Evolutionary conservation across 2,329 filamentous ascomycete genomes (phyloP), one percentile per base, ranked within the genome.

Genomic region (Pyrenophora seminiperda): DNA sequence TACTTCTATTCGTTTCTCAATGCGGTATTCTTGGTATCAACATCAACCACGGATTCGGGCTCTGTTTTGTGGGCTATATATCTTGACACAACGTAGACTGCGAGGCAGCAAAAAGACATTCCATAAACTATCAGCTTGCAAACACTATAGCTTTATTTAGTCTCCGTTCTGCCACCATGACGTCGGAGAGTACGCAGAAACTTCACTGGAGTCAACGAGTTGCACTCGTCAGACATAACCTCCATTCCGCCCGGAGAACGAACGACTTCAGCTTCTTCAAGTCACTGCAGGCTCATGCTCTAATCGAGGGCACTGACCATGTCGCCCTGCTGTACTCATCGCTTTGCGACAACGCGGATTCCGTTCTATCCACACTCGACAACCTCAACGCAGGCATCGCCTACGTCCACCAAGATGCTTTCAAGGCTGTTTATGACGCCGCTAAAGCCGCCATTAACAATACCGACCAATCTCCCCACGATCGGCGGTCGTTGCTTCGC

Each of bases 201-300:
- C 66, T 79, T 20, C 75, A 77, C 49, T 79, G 76, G 76, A 76
- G 69, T 14, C 76, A 79, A 61, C 71, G 75, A 5, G 62, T 78
- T 36, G 76, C 76, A 6, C 66, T 79, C 1, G 69, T 78, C 24
- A 63, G 75, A 38, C 76, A 78, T 54, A 78, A 76, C 31, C 68
- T 78, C 24, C 75, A 77, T 54, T 63, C 71, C 7, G 75, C 76
- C 13, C 71, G 73, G 50, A 66, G 73, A 17, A 78, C 74, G 33
- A 73, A 73, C 37, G 75, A 77, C 58, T 79, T 76, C 52, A 73
- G 68, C 39, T 78, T 78, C 65, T 78, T 78, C 71, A 78, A 77
- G 50, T 70, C 70, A 1, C 70, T 78, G 17, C 76, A 78, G 61
- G 76, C 73, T 13, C 68, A 74, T 27, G 68, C 71, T 13, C 65